Evolutionary conservation across 164 flowering plant species (phyloP).

Genomic region (Vitis riparia): DNA sequence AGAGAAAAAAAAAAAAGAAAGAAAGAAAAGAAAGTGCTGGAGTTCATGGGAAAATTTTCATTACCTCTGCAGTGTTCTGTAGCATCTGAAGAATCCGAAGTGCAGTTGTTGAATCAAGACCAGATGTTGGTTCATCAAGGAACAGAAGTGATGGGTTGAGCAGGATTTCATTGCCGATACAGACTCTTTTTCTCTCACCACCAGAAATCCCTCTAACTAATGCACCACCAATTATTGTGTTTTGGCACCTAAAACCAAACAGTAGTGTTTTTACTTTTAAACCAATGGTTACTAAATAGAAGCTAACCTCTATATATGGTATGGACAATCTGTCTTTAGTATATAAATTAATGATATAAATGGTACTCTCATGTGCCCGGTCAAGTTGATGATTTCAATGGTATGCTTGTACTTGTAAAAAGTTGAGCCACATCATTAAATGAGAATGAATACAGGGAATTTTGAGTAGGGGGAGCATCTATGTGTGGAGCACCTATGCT

Average conservation of each 20-base stretch:
- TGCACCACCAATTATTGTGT: slow-evolving; percentile 28
- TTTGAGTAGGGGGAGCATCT: neutral
- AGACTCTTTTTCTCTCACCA: slow-evolving; percentile 45
- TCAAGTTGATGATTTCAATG: neutral
- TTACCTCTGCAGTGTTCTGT: slow-evolving; percentile 26
- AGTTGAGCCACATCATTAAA: neutral
- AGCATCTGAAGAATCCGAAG: slow-evolving; percentile 30
- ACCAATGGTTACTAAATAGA: neutral
- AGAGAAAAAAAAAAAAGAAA: neutral
- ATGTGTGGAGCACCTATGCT: no score
- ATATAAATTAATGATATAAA: neutral
- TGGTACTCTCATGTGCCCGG: neutral
- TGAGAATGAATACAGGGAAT: neutral
- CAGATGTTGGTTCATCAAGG: slow-evolving; percentile 37
- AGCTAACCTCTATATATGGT: neutral
- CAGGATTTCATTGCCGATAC: slow-evolving; percentile 36
- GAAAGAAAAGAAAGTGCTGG: neutral
- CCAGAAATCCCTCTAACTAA: slow-evolving; percentile 42
- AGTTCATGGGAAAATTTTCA: neutral
- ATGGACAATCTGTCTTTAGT: no score
- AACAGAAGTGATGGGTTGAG: slow-evolving; percentile 32
- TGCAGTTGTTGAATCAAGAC: slow-evolving; percentile 35
- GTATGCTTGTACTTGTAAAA: neutral
- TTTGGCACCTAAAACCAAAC: slow-evolving; percentile 24
- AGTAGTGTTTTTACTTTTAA: neutral